Evolutionary conservation across 345 rosid species (phyloP).

Genomic region (Gossypium anomalum): DNA sequence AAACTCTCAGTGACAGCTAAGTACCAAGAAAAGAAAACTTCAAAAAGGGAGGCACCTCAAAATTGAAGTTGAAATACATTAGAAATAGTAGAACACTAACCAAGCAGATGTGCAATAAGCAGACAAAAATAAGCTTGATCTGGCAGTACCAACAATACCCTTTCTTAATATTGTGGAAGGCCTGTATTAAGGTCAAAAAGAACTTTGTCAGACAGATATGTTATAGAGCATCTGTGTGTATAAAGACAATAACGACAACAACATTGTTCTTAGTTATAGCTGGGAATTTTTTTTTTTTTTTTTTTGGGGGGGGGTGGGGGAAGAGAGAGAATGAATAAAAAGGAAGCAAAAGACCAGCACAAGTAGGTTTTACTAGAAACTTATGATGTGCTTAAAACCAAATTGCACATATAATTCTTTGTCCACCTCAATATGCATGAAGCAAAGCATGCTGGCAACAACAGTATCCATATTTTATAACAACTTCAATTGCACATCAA

Average conservation of each 20-base stretch:
- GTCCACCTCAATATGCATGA: background rate
- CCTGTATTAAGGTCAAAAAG: constrained; percentile 40
- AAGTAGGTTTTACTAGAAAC: background rate
- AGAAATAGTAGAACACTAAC: constrained; percentile 36
- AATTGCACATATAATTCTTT: background rate
- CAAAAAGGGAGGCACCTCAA: background rate
- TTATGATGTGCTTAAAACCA: background rate
- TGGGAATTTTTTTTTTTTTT: background rate
- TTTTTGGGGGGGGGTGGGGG: background rate
- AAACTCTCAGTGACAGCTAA: background rate
- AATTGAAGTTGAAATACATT: background rate
- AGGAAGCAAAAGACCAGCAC: background rate
- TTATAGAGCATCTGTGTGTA: background rate
- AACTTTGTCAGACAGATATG: constrained; percentile 14
- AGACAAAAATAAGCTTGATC: constrained; percentile 94
- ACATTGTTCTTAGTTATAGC: background rate
- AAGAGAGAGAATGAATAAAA: background rate
- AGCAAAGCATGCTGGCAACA: constrained; percentile 12
- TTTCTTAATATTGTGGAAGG: constrained; percentile 65
- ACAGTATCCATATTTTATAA: background rate
- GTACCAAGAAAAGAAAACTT: background rate
- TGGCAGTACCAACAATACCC: constrained; percentile 79
- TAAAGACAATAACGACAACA: background rate
- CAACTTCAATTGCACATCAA: background rate
- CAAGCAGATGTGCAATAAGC: constrained; percentile 89